phyloP scores from a whole-genome alignment of 164 flowering plant genomes.

The Euptelea pleiosperma region DNA sequence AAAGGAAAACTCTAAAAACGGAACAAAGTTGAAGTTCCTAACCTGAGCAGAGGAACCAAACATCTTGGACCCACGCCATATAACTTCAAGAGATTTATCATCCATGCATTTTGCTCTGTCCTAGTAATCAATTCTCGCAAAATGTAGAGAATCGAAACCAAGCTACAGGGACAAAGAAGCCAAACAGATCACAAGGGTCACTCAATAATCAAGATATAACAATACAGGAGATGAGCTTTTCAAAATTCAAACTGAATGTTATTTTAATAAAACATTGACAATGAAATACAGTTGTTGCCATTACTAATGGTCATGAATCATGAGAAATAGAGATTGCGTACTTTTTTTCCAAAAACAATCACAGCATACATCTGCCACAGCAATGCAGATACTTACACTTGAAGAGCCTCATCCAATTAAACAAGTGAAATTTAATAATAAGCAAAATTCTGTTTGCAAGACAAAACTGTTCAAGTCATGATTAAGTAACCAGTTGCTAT shows the following conservation, averaged over 20 bases:
- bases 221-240: too few species aligned
- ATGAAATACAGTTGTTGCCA: too few species aligned
- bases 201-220: slow-evolving; percentile 6
- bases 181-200: background rate
- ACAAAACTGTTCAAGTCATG: background rate
- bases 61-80: slow-evolving; percentile 85
- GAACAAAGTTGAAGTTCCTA: slow-evolving; percentile 7
- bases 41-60: slow-evolving; percentile 85
- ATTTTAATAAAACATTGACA: too few species aligned
- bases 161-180: slow-evolving; percentile 38
- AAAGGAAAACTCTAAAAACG: background rate
- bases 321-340: slow-evolving; percentile 2
- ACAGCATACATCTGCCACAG: too few species aligned
- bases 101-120: slow-evolving; percentile 66
- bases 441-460: too few species aligned
- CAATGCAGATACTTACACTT: too few species aligned
- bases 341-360: too few species aligned
- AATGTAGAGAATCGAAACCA: slow-evolving; percentile 87
- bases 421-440: too few species aligned
- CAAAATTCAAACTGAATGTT: too few species aligned
- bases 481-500: background rate
- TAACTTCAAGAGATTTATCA: slow-evolving; percentile 82
- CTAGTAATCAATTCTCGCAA: slow-evolving; percentile 91
- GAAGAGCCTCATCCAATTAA: too few species aligned
- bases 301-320: too few species aligned